Percentiles rank a stretch among this genome's conserved stretches.
Evolutionary conservation across 225 moss, liverwort and hornwort species (phyloP).

Genomic region (Ulota crispa): DNA sequence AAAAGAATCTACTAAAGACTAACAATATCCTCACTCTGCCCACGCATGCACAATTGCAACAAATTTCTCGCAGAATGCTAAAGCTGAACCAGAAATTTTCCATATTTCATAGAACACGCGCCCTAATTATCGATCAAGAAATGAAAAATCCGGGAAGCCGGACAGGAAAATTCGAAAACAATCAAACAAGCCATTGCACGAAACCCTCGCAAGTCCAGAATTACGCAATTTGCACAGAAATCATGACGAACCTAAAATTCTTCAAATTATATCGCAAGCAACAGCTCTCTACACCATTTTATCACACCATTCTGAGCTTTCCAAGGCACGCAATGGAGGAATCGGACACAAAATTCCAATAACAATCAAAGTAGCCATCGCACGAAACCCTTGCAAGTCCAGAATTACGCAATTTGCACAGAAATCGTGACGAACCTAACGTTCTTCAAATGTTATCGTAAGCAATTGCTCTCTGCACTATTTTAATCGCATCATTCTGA

Average conservation of each 20-base stretch:
- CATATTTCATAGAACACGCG: background rate
- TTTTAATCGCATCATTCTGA: background rate
- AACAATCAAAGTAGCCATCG: background rate
- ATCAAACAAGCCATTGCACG: background rate
- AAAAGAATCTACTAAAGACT: background rate
- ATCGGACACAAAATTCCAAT: background rate
- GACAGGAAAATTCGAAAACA: background rate
- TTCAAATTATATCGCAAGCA: background rate
- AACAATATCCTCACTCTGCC: background rate
- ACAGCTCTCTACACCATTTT: background rate
- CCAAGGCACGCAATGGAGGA: background rate
- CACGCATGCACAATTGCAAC: background rate
- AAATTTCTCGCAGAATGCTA: background rate
- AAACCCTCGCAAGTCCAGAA: constrained; percentile 21
- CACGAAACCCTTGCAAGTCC: constrained; percentile 19
- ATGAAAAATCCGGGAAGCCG: background rate
- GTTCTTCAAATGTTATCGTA: background rate
- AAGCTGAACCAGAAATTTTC: background rate
- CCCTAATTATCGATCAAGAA: background rate
- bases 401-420: background rate
- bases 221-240: constrained; percentile 1
- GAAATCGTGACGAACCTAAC: background rate
- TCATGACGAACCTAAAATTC: background rate
- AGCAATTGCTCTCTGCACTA: background rate
- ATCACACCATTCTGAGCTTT: background rate